Evolutionary conservation across 108 stramenopile genomes (phyloP).

Genomic region (Fragilariopsis cylindrus): DNA sequence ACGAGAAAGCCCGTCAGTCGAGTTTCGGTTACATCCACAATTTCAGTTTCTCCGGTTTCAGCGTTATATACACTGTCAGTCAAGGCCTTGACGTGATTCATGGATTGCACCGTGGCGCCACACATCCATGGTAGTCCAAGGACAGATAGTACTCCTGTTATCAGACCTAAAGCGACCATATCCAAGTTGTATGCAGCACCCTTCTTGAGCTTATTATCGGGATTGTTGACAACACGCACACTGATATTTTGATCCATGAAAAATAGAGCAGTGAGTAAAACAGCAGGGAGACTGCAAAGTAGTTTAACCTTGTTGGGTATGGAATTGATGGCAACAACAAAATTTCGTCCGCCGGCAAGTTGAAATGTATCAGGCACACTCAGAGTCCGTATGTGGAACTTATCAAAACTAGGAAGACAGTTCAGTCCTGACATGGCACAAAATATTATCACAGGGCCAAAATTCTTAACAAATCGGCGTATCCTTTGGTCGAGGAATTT

Average conservation of each 20-base stretch:
- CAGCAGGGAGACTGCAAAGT: slow-evolving; percentile 84
- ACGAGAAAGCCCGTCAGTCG: slow-evolving; percentile 89
- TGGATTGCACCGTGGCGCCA: slow-evolving; percentile 94
- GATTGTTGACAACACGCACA: slow-evolving; percentile 88
- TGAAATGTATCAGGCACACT: slow-evolving; percentile 76
- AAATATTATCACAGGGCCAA: slow-evolving; percentile 91
- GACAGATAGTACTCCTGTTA: slow-evolving; percentile 81
- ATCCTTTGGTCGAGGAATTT: slow-evolving; percentile 73
- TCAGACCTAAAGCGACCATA: slow-evolving; percentile 88
- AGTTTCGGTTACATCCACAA: slow-evolving; percentile 84
- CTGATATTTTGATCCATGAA: slow-evolving; percentile 98
- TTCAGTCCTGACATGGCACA: slow-evolving; percentile 77
- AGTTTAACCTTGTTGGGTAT: slow-evolving; percentile 65
- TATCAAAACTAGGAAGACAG: slow-evolving; percentile 53
- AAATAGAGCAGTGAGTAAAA: slow-evolving; percentile 86
- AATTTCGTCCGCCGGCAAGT: slow-evolving; percentile 73
- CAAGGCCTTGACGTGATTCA: slow-evolving; percentile 91
- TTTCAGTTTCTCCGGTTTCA: slow-evolving; percentile 75
- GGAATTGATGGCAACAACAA: slow-evolving; percentile 67
- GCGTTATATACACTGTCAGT: slow-evolving; percentile 75
- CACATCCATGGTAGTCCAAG: slow-evolving; percentile 98
- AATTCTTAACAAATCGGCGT: slow-evolving; percentile 85
- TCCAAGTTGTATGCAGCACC: slow-evolving; percentile 91
- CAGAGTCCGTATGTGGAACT: slow-evolving; percentile 81
- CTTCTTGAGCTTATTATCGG: slow-evolving; percentile 89